Evolutionary conservation across 441 rosid species (phyloP), one percentile per base, ranked within the genome.

Genomic region (Gossypium lobatum): DNA sequence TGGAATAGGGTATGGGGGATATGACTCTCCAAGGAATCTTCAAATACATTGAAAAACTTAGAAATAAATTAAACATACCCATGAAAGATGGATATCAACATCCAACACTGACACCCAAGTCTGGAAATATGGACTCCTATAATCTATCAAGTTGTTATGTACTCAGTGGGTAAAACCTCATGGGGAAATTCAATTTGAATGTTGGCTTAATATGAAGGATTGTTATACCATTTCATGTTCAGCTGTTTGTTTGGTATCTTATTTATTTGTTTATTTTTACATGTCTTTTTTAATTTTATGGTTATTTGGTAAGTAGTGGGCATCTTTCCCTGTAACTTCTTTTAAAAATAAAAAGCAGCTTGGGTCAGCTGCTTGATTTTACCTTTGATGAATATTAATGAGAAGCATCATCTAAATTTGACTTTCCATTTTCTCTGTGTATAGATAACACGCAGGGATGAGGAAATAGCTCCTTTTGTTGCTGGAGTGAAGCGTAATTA

Each of bases 401-500:
- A 18, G 59, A 65, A 2, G 45, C 3, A 28, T 48, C 48, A 11
- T 61, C 28, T 55, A 26, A 26, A 28, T 65, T 55, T 46, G 7
- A 39, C 11, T 48, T 48, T 48, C 50, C 3, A 14, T 25, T 25
- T 71, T 21, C 21, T 21, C 5, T 52, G 8, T 63, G 76, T 23
- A 66, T 76, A 96, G 98, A 92, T 96, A 82, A 89, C 97, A 13
- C 92, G 93, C 45, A 85, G 98, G 83, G 99, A 96, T 58, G 99
- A 96, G 77, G 97, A 89, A 85, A 91, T 93, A 90, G 89, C 96
- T 14, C 98, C 96, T 78, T 96, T 91, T 82, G 86, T 93, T 73
- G 84, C 92, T 0, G 86, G 79, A 75, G 85, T 74, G 70, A 96
- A 88, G 83, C 90, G 92, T 57, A 91, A 83, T 83, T 96, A 92